phyloP scores from a whole-genome alignment of 2,329 filamentous ascomycete genomes.

The Botrytis fabae region DNA sequence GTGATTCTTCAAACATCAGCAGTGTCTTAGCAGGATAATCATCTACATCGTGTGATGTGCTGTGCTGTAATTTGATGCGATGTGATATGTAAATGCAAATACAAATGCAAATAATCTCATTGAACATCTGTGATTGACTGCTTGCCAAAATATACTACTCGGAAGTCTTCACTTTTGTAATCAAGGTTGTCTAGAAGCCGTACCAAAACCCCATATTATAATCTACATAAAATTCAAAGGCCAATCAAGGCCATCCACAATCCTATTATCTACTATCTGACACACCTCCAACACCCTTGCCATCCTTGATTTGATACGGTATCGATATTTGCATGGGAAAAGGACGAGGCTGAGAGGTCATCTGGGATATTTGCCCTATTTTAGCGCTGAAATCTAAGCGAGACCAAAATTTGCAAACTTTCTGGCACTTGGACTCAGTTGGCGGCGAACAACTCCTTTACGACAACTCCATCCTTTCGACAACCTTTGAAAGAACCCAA shows the following conservation, averaged over 20 bases:
- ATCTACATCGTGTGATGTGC: not conserved
- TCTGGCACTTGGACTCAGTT: slow-evolving; percentile 3
- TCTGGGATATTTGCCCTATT: slow-evolving; percentile 10
- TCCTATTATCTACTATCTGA: not conserved
- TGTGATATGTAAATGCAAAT: not conserved
- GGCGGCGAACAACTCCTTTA: slow-evolving; percentile 25
- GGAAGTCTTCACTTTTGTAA: not conserved
- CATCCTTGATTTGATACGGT: not conserved
- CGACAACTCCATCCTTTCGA: slow-evolving; percentile 36
- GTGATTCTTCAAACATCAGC: slow-evolving; percentile 36
- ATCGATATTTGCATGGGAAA: not conserved
- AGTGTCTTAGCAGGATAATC: not conserved
- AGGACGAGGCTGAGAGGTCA: slow-evolving; percentile 19
- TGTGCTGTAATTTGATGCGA: not conserved
- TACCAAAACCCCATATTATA: not conserved
- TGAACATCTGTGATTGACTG: not conserved
- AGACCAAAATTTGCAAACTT: slow-evolving; percentile 1
- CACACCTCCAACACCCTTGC: not conserved
- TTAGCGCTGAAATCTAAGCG: slow-evolving; percentile 22
- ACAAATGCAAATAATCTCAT: not conserved
- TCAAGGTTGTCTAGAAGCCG: not conserved
- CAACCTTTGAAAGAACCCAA: slow-evolving; percentile 34
- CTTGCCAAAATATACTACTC: not conserved
- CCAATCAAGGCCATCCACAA: not conserved
- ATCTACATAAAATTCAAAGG: not conserved